Percentiles rank a stretch among this genome's conserved stretches.
Evolutionary conservation across 1,284 basidiomycete genomes (phyloP).

Genomic region (Ganoderma multipileum): DNA sequence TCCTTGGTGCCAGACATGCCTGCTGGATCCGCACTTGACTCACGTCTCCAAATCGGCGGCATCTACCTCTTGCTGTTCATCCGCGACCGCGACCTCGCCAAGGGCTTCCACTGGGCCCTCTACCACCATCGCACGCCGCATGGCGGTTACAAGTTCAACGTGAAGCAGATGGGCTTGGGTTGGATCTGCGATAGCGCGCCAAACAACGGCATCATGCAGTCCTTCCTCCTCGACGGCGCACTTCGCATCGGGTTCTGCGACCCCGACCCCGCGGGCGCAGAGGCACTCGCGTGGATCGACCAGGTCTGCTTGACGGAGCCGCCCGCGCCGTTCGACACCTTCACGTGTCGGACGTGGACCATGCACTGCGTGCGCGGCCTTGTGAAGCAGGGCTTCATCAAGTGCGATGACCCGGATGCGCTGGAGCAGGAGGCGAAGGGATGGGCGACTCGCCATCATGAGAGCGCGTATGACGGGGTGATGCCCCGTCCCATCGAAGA

Average conservation of each 20-base stretch:
- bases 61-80: slow-evolving; percentile 15
- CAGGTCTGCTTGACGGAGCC: slow-evolving; percentile 8
- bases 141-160: slow-evolving; percentile 15
- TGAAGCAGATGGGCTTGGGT: slow-evolving; percentile 7
- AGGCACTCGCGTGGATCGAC: slow-evolving; percentile 10
- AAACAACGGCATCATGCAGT: slow-evolving; percentile 9
- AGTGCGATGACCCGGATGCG: background rate
- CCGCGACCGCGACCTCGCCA: slow-evolving; percentile 5
- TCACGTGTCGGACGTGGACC: slow-evolving; percentile 13
- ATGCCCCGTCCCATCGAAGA: slow-evolving; percentile 10
- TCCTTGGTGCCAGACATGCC: no score
- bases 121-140: slow-evolving; percentile 8
- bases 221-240: slow-evolving; percentile 13
- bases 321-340: background rate
- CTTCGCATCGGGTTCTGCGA: slow-evolving; percentile 10
- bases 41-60: slow-evolving; percentile 10
- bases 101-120: slow-evolving; percentile 15
- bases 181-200: slow-evolving; percentile 14
- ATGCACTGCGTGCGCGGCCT: slow-evolving; percentile 7
- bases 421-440: slow-evolving; percentile 10
- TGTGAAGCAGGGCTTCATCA: slow-evolving; percentile 3
- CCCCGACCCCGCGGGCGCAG: background rate
- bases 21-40: background rate
- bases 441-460: slow-evolving; percentile 4
- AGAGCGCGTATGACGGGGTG: slow-evolving; percentile 7